Evolutionary conservation across 257 asterid species (phyloP), one percentile per base, ranked within the genome.

Genomic region (Datura wrightii): DNA sequence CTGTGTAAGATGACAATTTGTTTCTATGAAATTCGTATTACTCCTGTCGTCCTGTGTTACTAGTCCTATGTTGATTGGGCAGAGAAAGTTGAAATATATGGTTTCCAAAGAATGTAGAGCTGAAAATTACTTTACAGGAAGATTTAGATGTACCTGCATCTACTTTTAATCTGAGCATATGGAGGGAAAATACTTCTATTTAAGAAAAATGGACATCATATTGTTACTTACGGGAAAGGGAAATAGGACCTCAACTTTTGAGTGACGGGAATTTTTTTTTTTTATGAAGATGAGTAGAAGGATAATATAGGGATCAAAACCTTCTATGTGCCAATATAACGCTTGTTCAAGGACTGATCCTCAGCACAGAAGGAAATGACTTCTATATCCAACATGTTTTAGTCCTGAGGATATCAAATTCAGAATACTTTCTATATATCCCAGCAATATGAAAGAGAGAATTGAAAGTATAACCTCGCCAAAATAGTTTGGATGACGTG

Each of bases 401-500:
- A 42, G 18, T n/a, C 37, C 55, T 34, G 3, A 18, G 56, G 37
- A 10, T 5, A 46, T 71, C 79, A 71, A 71, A 72, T 72, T 72
- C 52, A 69, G 52, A 69, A 69, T 16, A 69, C 53, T 60, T 60
- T 63, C 39, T 67, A 16, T 39, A 67, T 39, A 37, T 67, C 34
- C 7, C 15, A 41, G 53, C 34, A 41, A 39, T 41, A 39, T 8
- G 37, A 16, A 24, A 67, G 76, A 37, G 76, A 67, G 6, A 13
- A 76, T 76, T 67, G 24, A 7, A 13, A 78, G 79, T 69, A 72
- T 83, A 83, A 97, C 99, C 98, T 97, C 98, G 85, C 98, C 99
- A 83, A 94, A 95, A 86, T 97, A 97, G 91, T 97, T 97, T 76
- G 99, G 99, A 88, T 97, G 99, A 84, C 99, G 98, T 62, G 99